These are phyloP conservation scores for Colletotrichum gloeosporioides DNA, from an alignment of 2,329 filamentous ascomycete genomes.

Conservation along the genomic window DNA sequence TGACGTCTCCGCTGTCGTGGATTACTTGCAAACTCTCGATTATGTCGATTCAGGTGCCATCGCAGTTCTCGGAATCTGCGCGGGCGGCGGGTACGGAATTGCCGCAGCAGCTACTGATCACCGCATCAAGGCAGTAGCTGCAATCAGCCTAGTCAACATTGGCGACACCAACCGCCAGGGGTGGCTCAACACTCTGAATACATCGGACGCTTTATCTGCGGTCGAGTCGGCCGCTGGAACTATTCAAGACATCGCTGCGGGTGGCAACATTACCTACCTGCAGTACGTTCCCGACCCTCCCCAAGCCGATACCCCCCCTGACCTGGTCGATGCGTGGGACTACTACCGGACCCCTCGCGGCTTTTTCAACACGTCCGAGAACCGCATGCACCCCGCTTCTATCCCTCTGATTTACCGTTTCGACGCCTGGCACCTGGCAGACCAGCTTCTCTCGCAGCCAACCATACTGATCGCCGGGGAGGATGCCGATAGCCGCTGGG, in stretches of 20 bases:
- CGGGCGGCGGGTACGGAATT: constrained; percentile 39
- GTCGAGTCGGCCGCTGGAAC: background rate
- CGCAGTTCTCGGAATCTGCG: constrained; percentile 43
- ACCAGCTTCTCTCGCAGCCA: background rate
- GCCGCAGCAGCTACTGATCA: constrained; percentile 38
- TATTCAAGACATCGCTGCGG: background rate
- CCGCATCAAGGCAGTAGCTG: constrained; percentile 43
- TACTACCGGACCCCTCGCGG: background rate
- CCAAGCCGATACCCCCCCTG: background rate
- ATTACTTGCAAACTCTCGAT: constrained; percentile 32
- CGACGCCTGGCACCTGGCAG: background rate
- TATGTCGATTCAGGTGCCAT: constrained; percentile 38
- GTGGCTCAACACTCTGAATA: too few relatives aligned
- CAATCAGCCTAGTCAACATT: constrained; percentile 30
- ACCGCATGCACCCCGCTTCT: background rate
- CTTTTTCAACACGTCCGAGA: background rate
- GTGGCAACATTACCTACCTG: background rate
- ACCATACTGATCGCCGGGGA: background rate
- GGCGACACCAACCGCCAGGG: background rate
- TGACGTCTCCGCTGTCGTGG: constrained; percentile 39
- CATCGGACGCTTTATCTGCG: too few relatives aligned
- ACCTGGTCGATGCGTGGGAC: background rate
- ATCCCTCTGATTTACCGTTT: background rate
- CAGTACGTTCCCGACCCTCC: background rate
- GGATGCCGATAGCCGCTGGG: background rate